Conservation (phyloP, 2,329 filamentous ascomycete species). For the Geoglossum cookeanum region DNA sequence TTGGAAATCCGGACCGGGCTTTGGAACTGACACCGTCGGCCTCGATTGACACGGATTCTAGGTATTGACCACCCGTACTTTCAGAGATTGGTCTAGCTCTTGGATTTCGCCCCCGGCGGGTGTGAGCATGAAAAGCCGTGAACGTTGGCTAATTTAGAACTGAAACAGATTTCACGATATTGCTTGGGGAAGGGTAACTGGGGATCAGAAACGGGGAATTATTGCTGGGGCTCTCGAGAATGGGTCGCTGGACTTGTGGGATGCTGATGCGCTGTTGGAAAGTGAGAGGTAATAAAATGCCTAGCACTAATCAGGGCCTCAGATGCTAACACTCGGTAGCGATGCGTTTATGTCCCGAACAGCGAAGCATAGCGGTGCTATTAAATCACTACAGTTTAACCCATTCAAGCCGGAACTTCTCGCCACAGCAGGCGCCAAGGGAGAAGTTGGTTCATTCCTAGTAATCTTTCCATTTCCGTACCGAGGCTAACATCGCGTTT, state of each 20-base stretch:
- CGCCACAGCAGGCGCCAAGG: slow-evolving; percentile 82
- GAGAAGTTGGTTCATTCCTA: slow-evolving; percentile 35
- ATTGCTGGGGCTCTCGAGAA: slow-evolving; percentile 93
- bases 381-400: slow-evolving; percentile 95
- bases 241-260: slow-evolving; percentile 83
- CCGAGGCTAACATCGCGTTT: background rate
- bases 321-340: slow-evolving; percentile 20
- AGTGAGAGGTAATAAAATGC: slow-evolving; percentile 27
- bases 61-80: slow-evolving; percentile 32
- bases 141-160: background rate
- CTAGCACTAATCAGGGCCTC: background rate
- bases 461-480: background rate
- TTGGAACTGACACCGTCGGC: slow-evolving; percentile 72
- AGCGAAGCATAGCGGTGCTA: slow-evolving; percentile 75
- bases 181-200: slow-evolving; percentile 72
- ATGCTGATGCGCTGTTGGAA: slow-evolving; percentile 49
- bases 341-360: slow-evolving; percentile 75
- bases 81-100: background rate
- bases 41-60: slow-evolving; percentile 73
- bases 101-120: background rate
- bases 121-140: background rate
- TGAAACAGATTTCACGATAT: slow-evolving; percentile 77
- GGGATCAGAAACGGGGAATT: slow-evolving; percentile 63
- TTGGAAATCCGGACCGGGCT: slow-evolving; percentile 56
- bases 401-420: slow-evolving; percentile 77